Evolutionary conservation across 1,284 basidiomycete species (phyloP), one percentile per base, ranked within the genome.

Genomic region (Bondarzewia mesenterica): DNA sequence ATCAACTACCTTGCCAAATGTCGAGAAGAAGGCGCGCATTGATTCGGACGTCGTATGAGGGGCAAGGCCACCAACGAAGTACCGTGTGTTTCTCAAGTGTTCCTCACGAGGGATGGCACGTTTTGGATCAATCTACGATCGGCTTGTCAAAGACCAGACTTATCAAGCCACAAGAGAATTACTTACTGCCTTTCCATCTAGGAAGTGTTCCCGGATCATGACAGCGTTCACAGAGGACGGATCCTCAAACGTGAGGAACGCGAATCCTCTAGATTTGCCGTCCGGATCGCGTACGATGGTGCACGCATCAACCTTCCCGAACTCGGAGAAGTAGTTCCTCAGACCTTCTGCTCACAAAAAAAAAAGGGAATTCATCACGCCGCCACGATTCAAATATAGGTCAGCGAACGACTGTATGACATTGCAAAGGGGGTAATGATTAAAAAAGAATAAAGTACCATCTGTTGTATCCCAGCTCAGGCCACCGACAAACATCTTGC

Each of bases 391-490:
- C 58, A 57, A 62, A 55, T n/a, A n/a, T 59, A 52, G 63, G 63
- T 73, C 69, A 74, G 68, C 61, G 61, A 63, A 65, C 63, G 29
- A 64, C 44, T 58, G 49, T 56, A 62, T 59, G 53, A 60, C 61
- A 62, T 64, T 49, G 39, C 20, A 41, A 38, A 26, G 10, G 25
- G 36, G 36, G 39, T 29, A 35, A 35, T 42, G 21, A 50, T 32
- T 22, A 23, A 42, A 38, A 32, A 23, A 42, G 60, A 64, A 67
- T 62, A 62, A 61, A 73, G 66, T 80, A 83, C 93, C 93, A 77
- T 97, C 94, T 71, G 89, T 93, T 60, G 93, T 97, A 70, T 96
- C 93, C 93, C 93, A 97, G 74, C 92, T 95, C 57, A 97, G 78
- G 64, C 93, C 93, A 60, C 93, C 93, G 65, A 97, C 89, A 74